Percentiles rank a stretch among this genome's conserved stretches.
Evolutionary conservation across 495 filamentous ascomycete genomes (phyloP).

Genomic region (Astrocystis sublimbata): DNA sequence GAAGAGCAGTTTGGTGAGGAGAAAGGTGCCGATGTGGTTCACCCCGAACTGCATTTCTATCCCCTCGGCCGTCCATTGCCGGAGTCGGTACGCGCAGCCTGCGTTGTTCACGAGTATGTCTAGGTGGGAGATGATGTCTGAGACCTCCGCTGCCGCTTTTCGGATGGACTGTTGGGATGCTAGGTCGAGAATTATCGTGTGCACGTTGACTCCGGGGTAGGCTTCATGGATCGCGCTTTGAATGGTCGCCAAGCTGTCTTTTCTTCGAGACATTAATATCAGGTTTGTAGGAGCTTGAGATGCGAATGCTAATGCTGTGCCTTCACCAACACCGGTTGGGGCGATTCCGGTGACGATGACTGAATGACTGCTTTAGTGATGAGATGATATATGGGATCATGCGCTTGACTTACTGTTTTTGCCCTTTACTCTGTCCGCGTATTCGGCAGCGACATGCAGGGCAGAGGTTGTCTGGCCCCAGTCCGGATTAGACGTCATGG

Average conservation of each 20-base stretch:
- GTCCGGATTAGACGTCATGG: slow-evolving; percentile 44
- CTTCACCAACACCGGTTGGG: slow-evolving; percentile 54
- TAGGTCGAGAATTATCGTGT: slow-evolving; percentile 48
- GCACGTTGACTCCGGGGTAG: slow-evolving; percentile 39
- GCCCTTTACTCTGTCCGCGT: slow-evolving; percentile 40
- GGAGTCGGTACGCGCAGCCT: slow-evolving; percentile 33
- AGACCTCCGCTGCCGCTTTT: slow-evolving; percentile 44
- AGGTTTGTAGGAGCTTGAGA: slow-evolving; percentile 52
- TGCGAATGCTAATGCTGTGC: slow-evolving; percentile 54
- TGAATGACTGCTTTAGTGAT: slow-evolving; percentile 10
- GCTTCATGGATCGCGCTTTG: slow-evolving; percentile 37
- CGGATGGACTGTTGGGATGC: slow-evolving; percentile 47
- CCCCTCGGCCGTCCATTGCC: slow-evolving; percentile 40
- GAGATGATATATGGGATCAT: not conserved
- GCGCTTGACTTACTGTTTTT: slow-evolving; percentile 34
- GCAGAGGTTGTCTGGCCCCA: slow-evolving; percentile 47
- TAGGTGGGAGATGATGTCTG: slow-evolving; percentile 40
- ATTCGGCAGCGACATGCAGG: slow-evolving; percentile 44
- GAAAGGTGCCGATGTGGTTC: slow-evolving; percentile 62
- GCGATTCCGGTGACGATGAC: slow-evolving; percentile 55
- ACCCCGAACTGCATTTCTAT: slow-evolving; percentile 60
- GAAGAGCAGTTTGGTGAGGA: slow-evolving; percentile 59
- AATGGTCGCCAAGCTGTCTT: slow-evolving; percentile 50
- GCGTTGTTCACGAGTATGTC: slow-evolving; percentile 63
- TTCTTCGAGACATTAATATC: slow-evolving; percentile 57